Evolutionary conservation across 2,329 filamentous ascomycete genomes (phyloP), one percentile per base, ranked within the genome.

Genomic region (Ascochyta rabiei): DNA sequence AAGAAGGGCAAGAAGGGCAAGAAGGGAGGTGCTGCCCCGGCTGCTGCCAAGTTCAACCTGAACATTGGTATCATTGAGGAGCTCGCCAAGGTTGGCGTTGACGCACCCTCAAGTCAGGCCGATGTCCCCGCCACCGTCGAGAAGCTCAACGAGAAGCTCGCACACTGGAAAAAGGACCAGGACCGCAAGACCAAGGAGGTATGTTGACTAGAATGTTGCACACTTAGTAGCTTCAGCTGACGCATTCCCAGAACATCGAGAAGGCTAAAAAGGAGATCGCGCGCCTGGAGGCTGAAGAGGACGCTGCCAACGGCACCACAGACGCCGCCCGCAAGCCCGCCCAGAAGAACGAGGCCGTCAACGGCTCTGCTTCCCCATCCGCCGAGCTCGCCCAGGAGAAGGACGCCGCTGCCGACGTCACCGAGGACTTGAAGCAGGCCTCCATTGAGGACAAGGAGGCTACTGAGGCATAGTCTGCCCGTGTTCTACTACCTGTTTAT

Each of bases 231-330:
- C 24, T n/a, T 19, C 12, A 24, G 15, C 16, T 39, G 9, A 30
- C 18, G 2, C 6, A 39, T 34, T 13, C 23, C 21, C 28, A 98
- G 95, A 99, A 99, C 82, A 89, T 98, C 58, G 90, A 91, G 61
- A 96, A 97, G 79, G 95, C 95, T 58, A 89, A 96, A 82, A 93
- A 93, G 78, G 92, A 97, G 77, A 96, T 99, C 60, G 91, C 93
- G 74, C 87, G 88, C 65, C 85, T 98, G 38, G 85, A 88, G 66
- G 80, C 83, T 51, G 93, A 97, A 74, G 86, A 87, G 77, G 69
- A 78, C n/a, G 80, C 82, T 56, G 68, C 73, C 55, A 76, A 80
- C 59, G 78, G 80, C 52, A 82, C 86, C 48, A 85, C 83, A 45
- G 81, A 82, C 42, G 75, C 74, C n/a, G 77, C 77, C 24, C 82